phyloP scores from a whole-genome alignment of 2,329 filamentous ascomycete species.

The Stagonosporopsis chrysanthemi region DNA sequence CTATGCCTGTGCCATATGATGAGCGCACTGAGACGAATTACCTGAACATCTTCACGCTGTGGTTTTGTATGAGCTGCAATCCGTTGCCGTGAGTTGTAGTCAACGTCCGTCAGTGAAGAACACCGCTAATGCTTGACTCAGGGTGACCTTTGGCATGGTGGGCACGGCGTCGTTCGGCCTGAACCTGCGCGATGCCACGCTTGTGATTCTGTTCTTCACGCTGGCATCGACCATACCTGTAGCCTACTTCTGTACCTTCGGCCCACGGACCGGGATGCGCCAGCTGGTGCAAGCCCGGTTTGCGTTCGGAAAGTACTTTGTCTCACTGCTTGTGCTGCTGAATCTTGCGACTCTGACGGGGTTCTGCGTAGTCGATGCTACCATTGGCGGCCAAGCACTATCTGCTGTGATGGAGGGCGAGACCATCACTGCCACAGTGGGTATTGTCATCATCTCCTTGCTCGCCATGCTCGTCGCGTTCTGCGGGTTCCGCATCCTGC shows the following conservation, averaged over 20 bases:
- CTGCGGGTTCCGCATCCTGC: constrained; percentile 64
- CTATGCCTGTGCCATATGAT: constrained; percentile 63
- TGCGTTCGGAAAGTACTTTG: constrained; percentile 64
- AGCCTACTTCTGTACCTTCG: constrained; percentile 65
- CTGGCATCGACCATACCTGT: constrained; percentile 62
- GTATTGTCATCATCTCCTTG: constrained; percentile 68
- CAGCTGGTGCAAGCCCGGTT: constrained; percentile 72
- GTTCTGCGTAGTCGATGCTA: constrained; percentile 69
- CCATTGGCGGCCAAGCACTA: constrained; percentile 64
- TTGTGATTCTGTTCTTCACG: constrained; percentile 71
- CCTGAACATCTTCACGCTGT: constrained; percentile 66
- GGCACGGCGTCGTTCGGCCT: constrained; percentile 64
- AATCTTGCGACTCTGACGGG: constrained; percentile 69
- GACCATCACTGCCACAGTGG: constrained; percentile 61
- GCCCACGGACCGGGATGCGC: constrained; percentile 69
- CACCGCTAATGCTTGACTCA: constrained; percentile 10
- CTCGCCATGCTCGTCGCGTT: constrained; percentile 68
- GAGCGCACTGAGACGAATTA: constrained; percentile 62
- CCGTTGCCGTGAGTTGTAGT: constrained; percentile 61
- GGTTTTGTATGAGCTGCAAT: constrained; percentile 66
- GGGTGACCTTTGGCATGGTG: constrained; percentile 70
- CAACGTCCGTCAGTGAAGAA: not conserved
- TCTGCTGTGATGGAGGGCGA: constrained; percentile 44
- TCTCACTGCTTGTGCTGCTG: constrained; percentile 66
- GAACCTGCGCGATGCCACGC: constrained; percentile 62